Base-by-base conservation (phyloP, 805 yeast genomes). In the Kregervanrija delftensis region DNA sequence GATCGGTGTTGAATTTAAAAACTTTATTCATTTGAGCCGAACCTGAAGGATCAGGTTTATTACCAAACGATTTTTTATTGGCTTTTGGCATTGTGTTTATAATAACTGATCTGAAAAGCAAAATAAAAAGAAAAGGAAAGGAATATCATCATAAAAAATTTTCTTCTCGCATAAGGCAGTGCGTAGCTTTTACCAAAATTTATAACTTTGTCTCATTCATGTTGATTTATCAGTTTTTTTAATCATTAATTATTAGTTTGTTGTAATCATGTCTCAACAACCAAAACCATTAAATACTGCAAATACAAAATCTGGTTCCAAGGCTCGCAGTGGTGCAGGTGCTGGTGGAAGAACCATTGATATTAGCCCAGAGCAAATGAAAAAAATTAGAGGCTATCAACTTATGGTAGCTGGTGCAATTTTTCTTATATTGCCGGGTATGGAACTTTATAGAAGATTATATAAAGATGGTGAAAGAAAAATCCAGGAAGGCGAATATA, bases 1-100 rank as follows among this genome's bases (percentile, higher is more conserved):
- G 73, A 59, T 87, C 93, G 12, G 98, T 93, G 67, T 93, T 93
- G 78, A 93, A 90, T 61, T 93, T 93, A 77, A 93, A 93, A 33
- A 93, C 96, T 2, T 87, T 79, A 60, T 81, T 81, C 63, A 82
- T 66, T 60, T 81, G 86, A 51, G 79, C 81, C 8, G 83, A 75
- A 11, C 80, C 87, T n/a, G 77, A 73, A 10, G 75, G 74, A 34
- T 73, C 77, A 1, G 76, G 64, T 13, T 77, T 72, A 31, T 73
- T 67, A 16, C 70, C 64, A 53, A 79, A 81, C 65, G 75, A 80
- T 69, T 81, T 83, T 59, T 74, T 81, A 8, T 74, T 76, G 13
- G 81, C 83, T 57, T 77, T 80, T 30, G 77, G 81, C 88, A 79
- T 81, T 35, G 11, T 40, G 33, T 5, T 14, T 10, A n/a, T n/a